These are phyloP conservation scores for Phytophthora podocarpi DNA, from an alignment of 352 stramenopile species.

Conservation along the genomic window DNA sequence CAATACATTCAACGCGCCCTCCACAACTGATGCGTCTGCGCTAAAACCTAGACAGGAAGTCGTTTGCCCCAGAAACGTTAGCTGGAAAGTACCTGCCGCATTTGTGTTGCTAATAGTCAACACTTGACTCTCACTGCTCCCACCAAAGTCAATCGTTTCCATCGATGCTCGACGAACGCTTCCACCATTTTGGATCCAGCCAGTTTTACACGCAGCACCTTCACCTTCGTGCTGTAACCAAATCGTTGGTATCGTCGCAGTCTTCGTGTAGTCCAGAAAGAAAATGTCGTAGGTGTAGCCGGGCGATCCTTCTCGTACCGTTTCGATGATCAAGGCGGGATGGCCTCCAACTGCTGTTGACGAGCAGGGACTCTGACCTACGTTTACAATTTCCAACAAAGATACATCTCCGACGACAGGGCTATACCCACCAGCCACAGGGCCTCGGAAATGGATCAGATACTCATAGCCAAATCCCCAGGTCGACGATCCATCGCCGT, in stretches of 20 bases:
- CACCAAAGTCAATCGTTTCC: conserved; percentile 52
- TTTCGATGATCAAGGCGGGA: conserved; percentile 72
- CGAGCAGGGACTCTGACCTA: conserved; percentile 48
- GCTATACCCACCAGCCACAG: conserved; percentile 59
- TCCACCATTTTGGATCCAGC: conserved; percentile 41
- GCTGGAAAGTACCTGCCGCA: conserved; percentile 38
- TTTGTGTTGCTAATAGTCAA: conserved; percentile 45
- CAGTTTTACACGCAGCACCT: neutral
- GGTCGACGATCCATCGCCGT: conserved; percentile 60
- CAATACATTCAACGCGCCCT: conserved; percentile 35
- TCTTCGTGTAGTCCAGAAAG: conserved; percentile 63
- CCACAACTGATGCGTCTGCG: conserved; percentile 22
- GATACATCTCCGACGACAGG: conserved; percentile 63
- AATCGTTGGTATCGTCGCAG: too few species aligned
- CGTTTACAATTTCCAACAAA: conserved; percentile 54
- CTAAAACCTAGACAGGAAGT: conserved; percentile 51
- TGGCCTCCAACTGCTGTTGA: conserved; percentile 37
- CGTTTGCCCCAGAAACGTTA: conserved; percentile 50
- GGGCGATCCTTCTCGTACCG: conserved; percentile 56
- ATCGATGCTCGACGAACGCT: conserved; percentile 53
- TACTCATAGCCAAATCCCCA: conserved; percentile 88
- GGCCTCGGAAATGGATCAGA: conserved; percentile 63
- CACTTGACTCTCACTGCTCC: conserved; percentile 66
- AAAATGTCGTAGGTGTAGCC: conserved; percentile 82
- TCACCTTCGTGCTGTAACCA: too few species aligned